Evolutionary conservation across 2,329 filamentous ascomycete genomes (phyloP).

Genomic region (Colletotrichum sp.): DNA sequence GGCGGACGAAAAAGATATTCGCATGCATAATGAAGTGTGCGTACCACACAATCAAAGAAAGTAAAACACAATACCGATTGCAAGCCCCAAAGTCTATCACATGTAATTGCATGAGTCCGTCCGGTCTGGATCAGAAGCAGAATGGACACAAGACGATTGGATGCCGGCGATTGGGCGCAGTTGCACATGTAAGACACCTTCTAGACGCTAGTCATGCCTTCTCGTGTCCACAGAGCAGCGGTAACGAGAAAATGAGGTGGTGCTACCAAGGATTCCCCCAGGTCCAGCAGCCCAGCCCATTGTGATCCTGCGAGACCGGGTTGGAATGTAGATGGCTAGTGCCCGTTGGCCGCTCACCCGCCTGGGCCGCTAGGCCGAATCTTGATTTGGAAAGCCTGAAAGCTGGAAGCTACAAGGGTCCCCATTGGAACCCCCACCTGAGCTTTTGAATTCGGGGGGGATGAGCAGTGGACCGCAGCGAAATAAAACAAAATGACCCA

Average conservation of each 20-base stretch:
- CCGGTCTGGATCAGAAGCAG: background rate
- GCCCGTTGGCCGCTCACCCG: conserved; percentile 18
- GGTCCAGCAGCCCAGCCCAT: background rate
- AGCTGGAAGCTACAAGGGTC: conserved; percentile 4
- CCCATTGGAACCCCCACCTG: conserved; percentile 9
- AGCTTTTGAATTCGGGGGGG: background rate
- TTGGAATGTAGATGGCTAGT: conserved; percentile 5
- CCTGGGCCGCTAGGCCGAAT: conserved; percentile 10
- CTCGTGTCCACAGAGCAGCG: background rate
- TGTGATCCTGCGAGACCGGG: background rate
- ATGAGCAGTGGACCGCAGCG: background rate
- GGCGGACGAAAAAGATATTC: background rate
- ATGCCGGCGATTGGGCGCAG: background rate
- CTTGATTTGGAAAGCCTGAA: background rate
- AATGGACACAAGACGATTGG: conserved; percentile 13
- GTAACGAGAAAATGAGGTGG: background rate
- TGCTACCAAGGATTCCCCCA: background rate
- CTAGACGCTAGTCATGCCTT: conserved; percentile 1
- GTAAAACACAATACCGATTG: background rate
- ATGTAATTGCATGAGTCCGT: conserved; percentile 5
- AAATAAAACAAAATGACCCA: conserved; percentile 18
- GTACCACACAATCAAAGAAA: background rate
- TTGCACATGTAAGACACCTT: conserved; percentile 4
- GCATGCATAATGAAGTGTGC: conserved; percentile 17
- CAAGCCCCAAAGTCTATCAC: conserved; percentile 9